phyloP scores from a whole-genome alignment of 2,329 filamentous ascomycete genomes.

The Aureobasidium sp. region DNA sequence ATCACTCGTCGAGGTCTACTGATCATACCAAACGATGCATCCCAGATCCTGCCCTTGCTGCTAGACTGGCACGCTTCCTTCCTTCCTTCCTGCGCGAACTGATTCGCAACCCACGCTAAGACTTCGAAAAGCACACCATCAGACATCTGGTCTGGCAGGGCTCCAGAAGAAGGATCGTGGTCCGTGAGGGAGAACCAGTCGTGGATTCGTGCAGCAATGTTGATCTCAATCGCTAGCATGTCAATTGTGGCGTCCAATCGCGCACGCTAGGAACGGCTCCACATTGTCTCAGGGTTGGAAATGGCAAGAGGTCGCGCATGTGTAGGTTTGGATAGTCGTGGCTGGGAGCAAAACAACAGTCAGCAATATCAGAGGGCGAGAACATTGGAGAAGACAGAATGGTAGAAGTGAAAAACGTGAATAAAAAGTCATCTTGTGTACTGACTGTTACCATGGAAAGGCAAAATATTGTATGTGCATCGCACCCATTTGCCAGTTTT shows the following conservation, averaged over 20 bases:
- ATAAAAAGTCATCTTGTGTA: neutral
- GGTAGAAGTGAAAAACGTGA: neutral
- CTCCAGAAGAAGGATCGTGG: neutral
- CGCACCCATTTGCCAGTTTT: neutral
- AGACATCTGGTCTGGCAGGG: neutral
- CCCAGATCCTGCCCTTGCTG: neutral
- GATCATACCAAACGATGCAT: neutral
- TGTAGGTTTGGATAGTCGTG: neutral
- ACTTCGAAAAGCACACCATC: neutral
- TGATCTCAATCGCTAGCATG: neutral
- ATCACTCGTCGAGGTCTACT: neutral
- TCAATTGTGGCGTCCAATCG: neutral
- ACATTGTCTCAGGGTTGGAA: neutral
- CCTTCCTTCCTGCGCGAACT: neutral
- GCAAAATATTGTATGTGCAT: neutral
- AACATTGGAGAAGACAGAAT: neutral
- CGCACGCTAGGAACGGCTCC: neutral
- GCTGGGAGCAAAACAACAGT: neutral
- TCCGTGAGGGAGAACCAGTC: neutral
- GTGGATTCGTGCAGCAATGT: neutral
- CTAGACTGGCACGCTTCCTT: neutral
- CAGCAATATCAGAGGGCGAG: neutral
- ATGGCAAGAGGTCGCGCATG: neutral
- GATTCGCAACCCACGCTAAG: neutral
- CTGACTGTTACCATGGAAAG: neutral